phyloP scores from a whole-genome alignment of 345 rosid genomes.

The Syzygium aromaticum region DNA sequence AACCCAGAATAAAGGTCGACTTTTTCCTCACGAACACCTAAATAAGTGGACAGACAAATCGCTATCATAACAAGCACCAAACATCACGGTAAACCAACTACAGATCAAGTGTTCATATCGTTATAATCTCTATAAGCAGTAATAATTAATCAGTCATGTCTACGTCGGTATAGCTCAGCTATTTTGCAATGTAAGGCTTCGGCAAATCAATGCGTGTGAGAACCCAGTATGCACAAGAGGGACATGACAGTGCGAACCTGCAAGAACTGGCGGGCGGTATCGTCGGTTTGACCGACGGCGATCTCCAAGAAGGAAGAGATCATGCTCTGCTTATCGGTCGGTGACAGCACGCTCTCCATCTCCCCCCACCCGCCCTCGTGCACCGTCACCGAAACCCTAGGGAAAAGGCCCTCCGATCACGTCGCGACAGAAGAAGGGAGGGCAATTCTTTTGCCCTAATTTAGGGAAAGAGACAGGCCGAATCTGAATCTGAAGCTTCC shows the following conservation, averaged over 20 bases:
- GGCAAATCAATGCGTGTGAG: neutral
- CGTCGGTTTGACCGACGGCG: conserved; percentile 89
- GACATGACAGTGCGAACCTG: conserved; percentile 34
- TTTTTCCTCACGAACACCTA: neutral
- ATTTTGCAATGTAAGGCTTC: neutral
- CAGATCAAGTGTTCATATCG: neutral
- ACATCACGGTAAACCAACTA: neutral
- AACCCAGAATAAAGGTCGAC: neutral
- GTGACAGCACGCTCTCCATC: conserved; percentile 40
- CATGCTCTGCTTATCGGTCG: conserved; percentile 57
- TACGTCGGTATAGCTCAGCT: neutral
- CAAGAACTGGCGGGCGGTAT: conserved; percentile 82
- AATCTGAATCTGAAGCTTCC: neutral
- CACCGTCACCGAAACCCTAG: conserved; percentile 4
- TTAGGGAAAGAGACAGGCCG: neutral
- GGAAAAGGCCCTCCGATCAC: neutral
- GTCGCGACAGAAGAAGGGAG: neutral
- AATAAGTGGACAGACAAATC: neutral
- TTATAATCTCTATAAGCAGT: neutral
- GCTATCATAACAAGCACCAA: neutral
- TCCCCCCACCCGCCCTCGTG: neutral
- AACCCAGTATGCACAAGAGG: neutral
- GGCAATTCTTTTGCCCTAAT: neutral
- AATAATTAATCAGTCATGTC: neutral
- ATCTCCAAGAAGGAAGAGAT: conserved; percentile 95